A percentile compares a stretch with the other conserved stretches of the same genome.
Conservation (phyloP, 2,329 filamentous ascomycete species). For the Coniochaeta sp. region DNA sequence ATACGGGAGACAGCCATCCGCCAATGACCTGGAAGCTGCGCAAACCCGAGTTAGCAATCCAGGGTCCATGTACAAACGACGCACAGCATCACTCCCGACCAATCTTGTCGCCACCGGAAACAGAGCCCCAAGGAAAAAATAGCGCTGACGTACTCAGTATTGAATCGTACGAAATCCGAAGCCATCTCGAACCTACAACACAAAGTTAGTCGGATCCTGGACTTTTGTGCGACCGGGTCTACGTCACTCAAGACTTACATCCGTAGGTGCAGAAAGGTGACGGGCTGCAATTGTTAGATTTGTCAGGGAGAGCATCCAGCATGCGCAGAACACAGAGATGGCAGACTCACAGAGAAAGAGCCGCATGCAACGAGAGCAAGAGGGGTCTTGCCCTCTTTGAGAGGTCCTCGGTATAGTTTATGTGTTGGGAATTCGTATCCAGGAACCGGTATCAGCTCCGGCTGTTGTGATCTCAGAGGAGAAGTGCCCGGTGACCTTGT, state of each 20-base stretch:
- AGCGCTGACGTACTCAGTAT: slow-evolving; percentile 16
- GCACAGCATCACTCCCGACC: not conserved
- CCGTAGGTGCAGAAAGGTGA: slow-evolving; percentile 23
- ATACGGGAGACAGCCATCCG: slow-evolving; percentile 70
- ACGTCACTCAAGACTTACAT: slow-evolving; percentile 16
- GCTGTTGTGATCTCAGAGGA: not conserved
- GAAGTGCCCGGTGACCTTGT: slow-evolving; percentile 4
- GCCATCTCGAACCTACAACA: slow-evolving; percentile 23
- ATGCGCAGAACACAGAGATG: not conserved
- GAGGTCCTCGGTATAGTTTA: slow-evolving; percentile 17
- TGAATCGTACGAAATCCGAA: slow-evolving; percentile 27
- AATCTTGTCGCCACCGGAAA: not conserved
- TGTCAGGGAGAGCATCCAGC: not conserved
- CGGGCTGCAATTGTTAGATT: slow-evolving; percentile 8
- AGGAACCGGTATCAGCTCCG: slow-evolving; percentile 1
- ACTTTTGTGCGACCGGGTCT: not conserved
- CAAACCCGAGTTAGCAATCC: not conserved
- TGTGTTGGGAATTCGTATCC: slow-evolving; percentile 19
- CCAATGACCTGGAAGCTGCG: slow-evolving; percentile 70
- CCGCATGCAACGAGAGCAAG: slow-evolving; percentile 28
- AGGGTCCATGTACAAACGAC: not conserved
- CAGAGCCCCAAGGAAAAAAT: not conserved
- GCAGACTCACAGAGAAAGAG: slow-evolving; percentile 16
- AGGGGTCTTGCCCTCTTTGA: slow-evolving; percentile 19
- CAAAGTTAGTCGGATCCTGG: not conserved